Evolutionary conservation across 805 yeast species (phyloP), one percentile per base, ranked within the genome.

Genomic region (Candida coleopterorum): DNA sequence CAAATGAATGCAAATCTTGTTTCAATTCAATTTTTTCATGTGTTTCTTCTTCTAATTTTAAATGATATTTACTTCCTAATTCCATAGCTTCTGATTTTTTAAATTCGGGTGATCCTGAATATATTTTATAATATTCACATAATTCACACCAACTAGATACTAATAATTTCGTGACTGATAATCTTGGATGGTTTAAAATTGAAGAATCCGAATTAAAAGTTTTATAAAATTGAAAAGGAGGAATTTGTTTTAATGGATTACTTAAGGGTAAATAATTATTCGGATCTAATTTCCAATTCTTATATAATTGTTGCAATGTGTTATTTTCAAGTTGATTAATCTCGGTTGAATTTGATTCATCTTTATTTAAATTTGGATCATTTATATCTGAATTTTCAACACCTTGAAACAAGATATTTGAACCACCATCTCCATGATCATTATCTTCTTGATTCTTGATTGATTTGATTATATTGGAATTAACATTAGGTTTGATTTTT

Each of bases 101-200:
- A 28, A 41, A 28, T 6, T 22, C 6, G 12, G 46, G 56, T 5
- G 69, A 58, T 15, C 68, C 67, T 0, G 79, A 59, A 45, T 73
- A 82, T 0, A 77, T 50, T 17, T 68, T 65, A 50, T 76, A 83
- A 40, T 71, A 66, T 14, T 61, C 66, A 27, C 77, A 59, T 31
- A 83, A 56, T 53, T 84, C 90, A 61, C 93, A 84, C 85, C 87
- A 83, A 11, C 68, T 56, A 22, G 72, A 64, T 0, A 81, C 74
- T 9, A 80, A 55, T 7, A 84, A 52, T 37, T 68, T 72, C 0
- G 89, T 80, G 4, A 82, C 87, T 1, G 79, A 72, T 11, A 79
- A 51, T 27, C 83, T 49, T 12, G 68, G 68, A 11, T 35, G 32
- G 1, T 25, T 18, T 0, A 52, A 25, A 29, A 53, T 54, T 10